Base-by-base conservation (phyloP, 2,329 filamentous ascomycete genomes). In the Pseudogymnoascus sp. region DNA sequence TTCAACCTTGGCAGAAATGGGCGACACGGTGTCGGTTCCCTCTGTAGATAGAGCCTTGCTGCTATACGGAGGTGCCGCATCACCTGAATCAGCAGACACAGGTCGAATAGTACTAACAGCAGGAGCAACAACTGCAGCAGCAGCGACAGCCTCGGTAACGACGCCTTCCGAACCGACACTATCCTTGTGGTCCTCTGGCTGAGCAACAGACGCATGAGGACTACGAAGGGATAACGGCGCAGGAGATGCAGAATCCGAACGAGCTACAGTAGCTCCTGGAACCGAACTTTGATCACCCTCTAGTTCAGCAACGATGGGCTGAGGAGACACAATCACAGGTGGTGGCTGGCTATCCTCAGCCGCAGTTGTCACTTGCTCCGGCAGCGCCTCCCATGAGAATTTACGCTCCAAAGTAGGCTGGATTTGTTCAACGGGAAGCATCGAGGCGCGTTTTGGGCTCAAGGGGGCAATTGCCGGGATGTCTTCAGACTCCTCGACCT, bases 311-410 rank as follows among this genome's bases (percentile, higher is more conserved):
- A 54, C 47, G 16, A 54, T 31, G 3, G 47, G 47, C 47, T 54
- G 23, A 16, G 45, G 45, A 54, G 47, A 31, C 26, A 54, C 14
- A 54, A 31, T 16, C 7, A 14, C 47, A 16, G 47, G 47, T 31
- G 23, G 14, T 7, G 47, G 31, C 14, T 29, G 23, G 47, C 23
- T 16, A 29, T 29, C 47, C 7, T 26, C 23, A 16, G 47, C 7
- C 47, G 6, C 14, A 8, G 26, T 29, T 11, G 47, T 29, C 7
- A 54, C 47, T 16, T 31, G 47, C 42, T 75, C 74, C 1, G 68
- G 54, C 0, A 66, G 71, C 5, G 71, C 69, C 65, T 80, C 78
- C 78, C 78, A 80, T 3, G 78, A 80, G 63, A 80, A 80, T 0
- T 76, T 75, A 67, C 3, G 57, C 47, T 54, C 47, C 23, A 54